Conservation (phyloP, 176 grass and related monocot species). For the Pontederia paniculata region DNA sequence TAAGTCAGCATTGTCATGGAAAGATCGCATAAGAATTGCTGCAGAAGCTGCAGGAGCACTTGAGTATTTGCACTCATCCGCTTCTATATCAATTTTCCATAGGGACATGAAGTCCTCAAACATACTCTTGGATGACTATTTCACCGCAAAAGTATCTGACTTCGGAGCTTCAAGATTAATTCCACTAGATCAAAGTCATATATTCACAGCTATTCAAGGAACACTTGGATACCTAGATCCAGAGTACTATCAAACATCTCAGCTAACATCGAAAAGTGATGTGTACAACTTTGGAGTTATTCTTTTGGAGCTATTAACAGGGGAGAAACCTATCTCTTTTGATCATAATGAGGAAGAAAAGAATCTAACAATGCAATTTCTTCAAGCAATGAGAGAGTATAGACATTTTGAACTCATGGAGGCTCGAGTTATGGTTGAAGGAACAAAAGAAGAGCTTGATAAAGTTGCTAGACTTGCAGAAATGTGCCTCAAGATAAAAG, state of each 20-base stretch:
- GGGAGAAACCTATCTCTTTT: neutral
- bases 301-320: neutral
- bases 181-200: neutral
- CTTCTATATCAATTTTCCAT: too few species aligned
- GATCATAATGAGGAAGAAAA: neutral
- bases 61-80: too few species aligned
- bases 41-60: too few species aligned
- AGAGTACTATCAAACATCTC: neutral
- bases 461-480: too few species aligned
- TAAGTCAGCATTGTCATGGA: neutral
- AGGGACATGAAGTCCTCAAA: too few species aligned
- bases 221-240: neutral
- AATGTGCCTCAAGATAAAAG: too few species aligned
- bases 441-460: neutral
- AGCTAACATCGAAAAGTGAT: too few species aligned
- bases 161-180: neutral
- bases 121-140: too few species aligned
- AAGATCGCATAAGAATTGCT: neutral
- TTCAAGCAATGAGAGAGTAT: neutral
- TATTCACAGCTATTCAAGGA: neutral
- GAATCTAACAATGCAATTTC: neutral
- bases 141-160: neutral
- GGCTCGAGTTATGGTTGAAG: neutral
- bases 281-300: neutral
- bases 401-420: neutral